Evolutionary conservation across 2,329 filamentous ascomycete species (phyloP), one percentile per base, ranked within the genome.

Genomic region (Diaporthe sp.): DNA sequence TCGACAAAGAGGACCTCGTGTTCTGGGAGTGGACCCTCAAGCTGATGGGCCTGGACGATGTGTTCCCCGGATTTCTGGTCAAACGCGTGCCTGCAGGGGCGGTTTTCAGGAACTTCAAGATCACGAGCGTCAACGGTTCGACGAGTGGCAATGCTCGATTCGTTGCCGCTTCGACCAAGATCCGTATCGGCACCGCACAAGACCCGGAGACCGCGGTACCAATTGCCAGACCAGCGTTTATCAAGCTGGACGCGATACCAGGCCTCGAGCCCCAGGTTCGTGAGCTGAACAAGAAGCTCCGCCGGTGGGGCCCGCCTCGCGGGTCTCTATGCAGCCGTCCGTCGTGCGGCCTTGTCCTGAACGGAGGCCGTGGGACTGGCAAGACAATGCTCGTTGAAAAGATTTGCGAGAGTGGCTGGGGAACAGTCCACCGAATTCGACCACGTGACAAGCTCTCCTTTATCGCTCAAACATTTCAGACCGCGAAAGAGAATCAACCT

Each of bases 341-440:
- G 77, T 84, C 89, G 1, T 87, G 89, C 70, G 91, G 91, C 0
- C 88, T 97, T 47, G 87, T 97, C 32, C 86, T 98, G 6, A 92
- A 97, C 81, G 96, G 96, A 19, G 92, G 94, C 25, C 90, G 91
- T 76, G 96, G 96, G 15, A 97, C 94, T 0, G 96, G 96, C 32
- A 98, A 98, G 84, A 93, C 91, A 0, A 88, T 93, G 76, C 86
- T 98, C 0, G 85, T 98, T 1, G 82, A 92, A 22, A 89, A 90
- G 42, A 86, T 98, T 27, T 89, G 92, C 12, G 88, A 86, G 9
- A 90, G 91, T 0, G 88, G 88, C 73, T 98, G 95, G 94, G 91
- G 90, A 30, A 90, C 89, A 53, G 90, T 95, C 1, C 88, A 93
- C 77, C 88, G 85, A 71, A 85, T 96, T 71, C 86, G 88, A 71